These are phyloP conservation scores for Penicillium salamii DNA, from an alignment of 495 filamentous ascomycete genomes.

Conservation along the genomic window DNA sequence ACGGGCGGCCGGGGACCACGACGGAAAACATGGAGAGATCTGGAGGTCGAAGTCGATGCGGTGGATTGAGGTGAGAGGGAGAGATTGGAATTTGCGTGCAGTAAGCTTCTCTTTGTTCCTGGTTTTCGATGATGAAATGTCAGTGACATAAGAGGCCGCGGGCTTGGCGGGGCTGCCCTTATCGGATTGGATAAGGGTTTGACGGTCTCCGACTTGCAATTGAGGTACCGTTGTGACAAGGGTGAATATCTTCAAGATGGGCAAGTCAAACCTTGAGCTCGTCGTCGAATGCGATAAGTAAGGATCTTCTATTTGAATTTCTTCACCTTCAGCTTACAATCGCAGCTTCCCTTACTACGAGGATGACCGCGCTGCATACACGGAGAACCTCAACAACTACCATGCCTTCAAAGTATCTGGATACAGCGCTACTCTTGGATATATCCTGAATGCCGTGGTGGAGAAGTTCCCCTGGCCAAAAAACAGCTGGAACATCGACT, in stretches of 20 bases:
- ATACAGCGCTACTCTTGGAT: slow-evolving; percentile 56
- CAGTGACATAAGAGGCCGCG: slow-evolving; percentile 36
- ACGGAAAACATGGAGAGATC: slow-evolving; percentile 51
- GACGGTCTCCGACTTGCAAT: no score
- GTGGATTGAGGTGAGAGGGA: background rate
- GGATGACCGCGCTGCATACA: slow-evolving; percentile 49
- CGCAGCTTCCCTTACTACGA: slow-evolving; percentile 67
- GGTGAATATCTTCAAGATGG: slow-evolving; percentile 34
- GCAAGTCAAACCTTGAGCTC: slow-evolving; percentile 54
- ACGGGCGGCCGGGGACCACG: slow-evolving; percentile 54
- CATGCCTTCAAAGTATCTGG: slow-evolving; percentile 54
- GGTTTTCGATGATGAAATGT: slow-evolving; percentile 17
- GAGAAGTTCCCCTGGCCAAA: slow-evolving; percentile 53
- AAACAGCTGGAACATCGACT: slow-evolving; percentile 52
- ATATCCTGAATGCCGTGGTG: slow-evolving; percentile 56
- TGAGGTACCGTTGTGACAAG: no score
- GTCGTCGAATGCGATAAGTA: slow-evolving; percentile 63
- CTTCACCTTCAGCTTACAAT: slow-evolving; percentile 7
- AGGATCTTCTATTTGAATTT: slow-evolving; percentile 16
- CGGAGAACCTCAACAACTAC: slow-evolving; percentile 45
- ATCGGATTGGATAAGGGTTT: slow-evolving; percentile 31
- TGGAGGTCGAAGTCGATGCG: background rate
- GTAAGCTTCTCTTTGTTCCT: slow-evolving; percentile 6
- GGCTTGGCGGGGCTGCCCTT: slow-evolving; percentile 18
- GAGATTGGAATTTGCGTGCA: background rate